Conservation (phyloP, 2,329 filamentous ascomycete species). For the Epichloe brachyelytri region DNA sequence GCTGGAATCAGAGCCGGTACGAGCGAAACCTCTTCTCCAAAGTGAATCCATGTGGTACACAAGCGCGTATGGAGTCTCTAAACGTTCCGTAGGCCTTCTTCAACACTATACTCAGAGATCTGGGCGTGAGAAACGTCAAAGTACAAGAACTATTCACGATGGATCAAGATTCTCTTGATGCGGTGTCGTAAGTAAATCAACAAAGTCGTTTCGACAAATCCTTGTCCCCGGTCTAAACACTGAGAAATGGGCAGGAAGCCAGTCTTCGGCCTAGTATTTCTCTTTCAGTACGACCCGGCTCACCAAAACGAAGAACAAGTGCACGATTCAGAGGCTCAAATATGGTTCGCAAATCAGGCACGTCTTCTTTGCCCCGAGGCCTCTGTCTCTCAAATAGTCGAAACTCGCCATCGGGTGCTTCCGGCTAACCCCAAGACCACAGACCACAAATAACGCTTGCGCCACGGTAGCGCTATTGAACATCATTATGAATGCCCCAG, state of each 20-base stretch:
- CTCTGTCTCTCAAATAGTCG: neutral
- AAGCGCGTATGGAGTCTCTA: neutral
- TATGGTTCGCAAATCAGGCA: constrained; percentile 95
- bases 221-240: neutral
- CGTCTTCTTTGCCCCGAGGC: constrained; percentile 5
- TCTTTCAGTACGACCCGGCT: constrained; percentile 58
- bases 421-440: neutral
- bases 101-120: constrained; percentile 67
- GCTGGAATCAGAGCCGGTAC: constrained; percentile 78
- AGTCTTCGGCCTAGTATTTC: constrained; percentile 76
- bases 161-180: constrained; percentile 50
- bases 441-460: constrained; percentile 76
- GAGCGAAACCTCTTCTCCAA: constrained; percentile 13
- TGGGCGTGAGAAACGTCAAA: constrained; percentile 61
- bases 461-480: constrained; percentile 89
- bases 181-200: constrained; percentile 41
- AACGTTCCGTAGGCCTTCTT: constrained; percentile 53
- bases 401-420: neutral
- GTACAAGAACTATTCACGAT: constrained; percentile 66
- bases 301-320: constrained; percentile 39
- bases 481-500: constrained; percentile 73
- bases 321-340: constrained; percentile 28
- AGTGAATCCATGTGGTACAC: neutral
- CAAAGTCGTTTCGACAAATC: neutral
- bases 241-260: constrained; percentile 41